These are phyloP conservation scores for Aspergillus udagawae DNA, from an alignment of 2,329 filamentous ascomycete genomes.

Conservation along the genomic window DNA sequence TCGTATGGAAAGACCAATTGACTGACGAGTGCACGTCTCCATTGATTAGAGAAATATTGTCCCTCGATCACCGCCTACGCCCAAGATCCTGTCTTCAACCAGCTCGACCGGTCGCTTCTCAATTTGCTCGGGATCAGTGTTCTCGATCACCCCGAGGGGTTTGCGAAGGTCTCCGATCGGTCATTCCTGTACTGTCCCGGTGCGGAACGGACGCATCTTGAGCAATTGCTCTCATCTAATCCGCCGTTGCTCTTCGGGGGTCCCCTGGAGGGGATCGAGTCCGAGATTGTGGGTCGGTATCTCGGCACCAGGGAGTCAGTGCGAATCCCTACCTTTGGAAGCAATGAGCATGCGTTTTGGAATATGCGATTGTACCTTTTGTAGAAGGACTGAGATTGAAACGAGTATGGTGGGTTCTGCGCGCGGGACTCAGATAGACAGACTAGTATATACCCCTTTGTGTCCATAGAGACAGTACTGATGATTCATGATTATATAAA, in stretches of 20 bases:
- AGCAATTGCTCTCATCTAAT: slow-evolving; percentile 44
- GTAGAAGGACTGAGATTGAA: slow-evolving; percentile 4
- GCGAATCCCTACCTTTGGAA: slow-evolving; percentile 26
- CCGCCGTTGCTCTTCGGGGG: slow-evolving; percentile 59
- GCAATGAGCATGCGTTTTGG: slow-evolving; percentile 36
- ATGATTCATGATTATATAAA: background rate
- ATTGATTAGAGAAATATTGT: background rate
- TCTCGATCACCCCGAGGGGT: slow-evolving; percentile 49
- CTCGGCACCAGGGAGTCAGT: slow-evolving; percentile 19
- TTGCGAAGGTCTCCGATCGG: slow-evolving; percentile 44
- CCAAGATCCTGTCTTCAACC: slow-evolving; percentile 50
- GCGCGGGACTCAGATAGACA: background rate
- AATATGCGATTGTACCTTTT: slow-evolving; percentile 32
- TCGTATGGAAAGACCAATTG: background rate
- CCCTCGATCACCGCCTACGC: slow-evolving; percentile 45
- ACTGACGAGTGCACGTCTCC: background rate
- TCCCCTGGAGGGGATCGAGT: slow-evolving; percentile 31
- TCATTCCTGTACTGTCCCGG: slow-evolving; percentile 62
- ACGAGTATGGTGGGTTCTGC: background rate
- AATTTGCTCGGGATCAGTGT: slow-evolving; percentile 32
- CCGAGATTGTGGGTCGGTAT: slow-evolving; percentile 20
- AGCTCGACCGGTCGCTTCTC: slow-evolving; percentile 37
- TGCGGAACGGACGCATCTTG: slow-evolving; percentile 49
- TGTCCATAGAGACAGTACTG: background rate
- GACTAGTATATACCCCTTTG: background rate